Base-by-base conservation (phyloP, 768 basidiomycete genomes). In the Trametes meyenii region DNA sequence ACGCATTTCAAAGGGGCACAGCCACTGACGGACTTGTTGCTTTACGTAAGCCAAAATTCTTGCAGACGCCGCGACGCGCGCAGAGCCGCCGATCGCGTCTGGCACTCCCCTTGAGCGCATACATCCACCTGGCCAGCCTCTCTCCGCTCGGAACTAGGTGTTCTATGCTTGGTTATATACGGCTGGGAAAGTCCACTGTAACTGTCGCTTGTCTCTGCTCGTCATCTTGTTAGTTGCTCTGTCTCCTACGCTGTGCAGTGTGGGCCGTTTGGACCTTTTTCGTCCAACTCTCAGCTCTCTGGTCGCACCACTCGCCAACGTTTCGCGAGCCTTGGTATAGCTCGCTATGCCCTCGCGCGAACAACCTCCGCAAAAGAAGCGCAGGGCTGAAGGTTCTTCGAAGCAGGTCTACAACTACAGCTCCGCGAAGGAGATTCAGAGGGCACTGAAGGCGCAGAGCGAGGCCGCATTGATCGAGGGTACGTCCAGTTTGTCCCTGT, bases 381-480 rank as follows among this genome's bases (percentile, higher is more conserved):
- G 58, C 36, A 67, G 56, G 36, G 50, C 56, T 16, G 66, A 64
- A 23, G 21, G n/a, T 2, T 46, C 55, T 11, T 55, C 60, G 12
- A 56, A 59, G 17, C 52, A 60, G 16, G 38, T 45, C 5, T 50
- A 55, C 50, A 58, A 50, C 17, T 66, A 65, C 38, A 19, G 35
- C 1, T 54, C 48, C 24, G 49, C 54, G n/a, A 58, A 55, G 21
- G 68, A 69, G 10, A 56, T 69, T 5, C 53, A 48, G 17, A 61
- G 62, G 7, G 52, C 50, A 23, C 49, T 69, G 11, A 46, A 45
- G 14, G 59, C 56, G 5, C 63, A 65, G 24, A 65, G 62, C 38
- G 66, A 69, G 44, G 53, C 51, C n/a, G 55, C 50, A 2, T 26
- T 68, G 12, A 42, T 66, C 24, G 60, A 66, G 52, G 62, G 67